Evolutionary conservation across 768 basidiomycete genomes (phyloP), one percentile per base, ranked within the genome.

Genomic region (Clavulina sp.): DNA sequence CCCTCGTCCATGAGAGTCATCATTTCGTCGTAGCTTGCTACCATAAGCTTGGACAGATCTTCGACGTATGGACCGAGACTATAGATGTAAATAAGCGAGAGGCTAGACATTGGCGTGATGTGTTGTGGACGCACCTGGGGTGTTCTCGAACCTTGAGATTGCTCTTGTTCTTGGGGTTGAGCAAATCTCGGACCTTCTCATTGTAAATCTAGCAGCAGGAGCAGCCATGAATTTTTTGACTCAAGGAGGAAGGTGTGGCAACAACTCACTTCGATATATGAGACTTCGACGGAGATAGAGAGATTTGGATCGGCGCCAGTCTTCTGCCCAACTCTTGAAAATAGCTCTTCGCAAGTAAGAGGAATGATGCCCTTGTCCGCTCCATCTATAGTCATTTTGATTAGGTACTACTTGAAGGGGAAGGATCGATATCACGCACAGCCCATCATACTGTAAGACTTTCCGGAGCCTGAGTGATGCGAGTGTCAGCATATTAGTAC

Each of bases 1-100:
- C 93, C 93, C 65, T 99, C 93, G 69, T 99, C 93, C 93, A 97
- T 97, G 62, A 99, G 81, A 4, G 82, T 88, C 84, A 95, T 93
- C 84, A 99, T 95, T 64, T 95, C 93, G 29, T 84, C 77, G 63
- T 92, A 97, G 64, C 73, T 83, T 62, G 76, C 80, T 41, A 97
- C 95, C 28, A 81, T 81, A 51, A 97, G 77, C 66, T 88, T 88
- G 60, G 87, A 89, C 52, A 99, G 72, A 69, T 93, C 89, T 68
- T 99, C 95, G 49, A 99, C 95, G 64, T 99, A 99, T n/a, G 95
- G 93, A 4, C 91, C 91, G 49, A 88, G 67, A 64, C 61, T 62
- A 47, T 7, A 52, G 23, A 33, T 21, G 34, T 36, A 29, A 24
- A 18, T 4, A 26, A 40, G 48, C 31, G 28, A 43, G 34, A 24